A percentile compares a stretch with the other conserved stretches of the same genome.
Conservation (phyloP, 208 protist species). For the Vickermania ingenoplastis region DNA sequence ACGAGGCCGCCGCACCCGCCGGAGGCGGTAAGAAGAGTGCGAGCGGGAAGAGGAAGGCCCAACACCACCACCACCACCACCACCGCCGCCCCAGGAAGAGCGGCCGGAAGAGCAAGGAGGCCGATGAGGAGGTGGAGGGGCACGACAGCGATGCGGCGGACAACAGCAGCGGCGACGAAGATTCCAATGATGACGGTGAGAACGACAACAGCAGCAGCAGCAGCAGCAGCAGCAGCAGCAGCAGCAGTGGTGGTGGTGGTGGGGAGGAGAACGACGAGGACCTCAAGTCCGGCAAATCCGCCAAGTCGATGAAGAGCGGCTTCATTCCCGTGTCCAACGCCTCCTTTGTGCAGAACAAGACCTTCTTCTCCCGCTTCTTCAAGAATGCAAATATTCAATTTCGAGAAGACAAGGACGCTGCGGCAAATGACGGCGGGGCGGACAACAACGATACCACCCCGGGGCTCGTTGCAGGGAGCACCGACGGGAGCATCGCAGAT, state of each 20-base stretch:
- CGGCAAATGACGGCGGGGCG: slow-evolving; percentile 15
- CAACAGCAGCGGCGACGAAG: not conserved
- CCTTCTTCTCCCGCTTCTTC: slow-evolving; percentile 37
- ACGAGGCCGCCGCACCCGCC: slow-evolving; percentile 1
- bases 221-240: not conserved
- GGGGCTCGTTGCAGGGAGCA: not conserved
- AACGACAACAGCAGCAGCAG: not conserved
- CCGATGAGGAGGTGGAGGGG: not conserved
- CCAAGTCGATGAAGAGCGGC: too few species aligned
- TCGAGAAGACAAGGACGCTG: slow-evolving; percentile 15
- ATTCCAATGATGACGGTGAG: not conserved
- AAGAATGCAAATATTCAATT: slow-evolving; percentile 27
- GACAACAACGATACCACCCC: slow-evolving; percentile 4
- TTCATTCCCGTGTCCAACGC: slow-evolving; percentile 19
- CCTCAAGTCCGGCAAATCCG: not conserved
- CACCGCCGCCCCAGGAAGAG: not conserved
- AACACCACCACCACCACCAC: not conserved
- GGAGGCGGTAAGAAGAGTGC: not conserved
- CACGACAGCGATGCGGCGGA: not conserved
- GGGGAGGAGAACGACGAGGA: slow-evolving; percentile 1
- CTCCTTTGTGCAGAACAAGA: slow-evolving; percentile 45
- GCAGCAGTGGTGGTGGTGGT: not conserved
- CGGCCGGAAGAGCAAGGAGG: not conserved
- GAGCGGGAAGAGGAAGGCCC: not conserved
- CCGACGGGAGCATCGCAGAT: not conserved